phyloP scores from a whole-genome alignment of 2,329 filamentous ascomycete genomes.

The Pseudovirgaria hyperparasitica region DNA sequence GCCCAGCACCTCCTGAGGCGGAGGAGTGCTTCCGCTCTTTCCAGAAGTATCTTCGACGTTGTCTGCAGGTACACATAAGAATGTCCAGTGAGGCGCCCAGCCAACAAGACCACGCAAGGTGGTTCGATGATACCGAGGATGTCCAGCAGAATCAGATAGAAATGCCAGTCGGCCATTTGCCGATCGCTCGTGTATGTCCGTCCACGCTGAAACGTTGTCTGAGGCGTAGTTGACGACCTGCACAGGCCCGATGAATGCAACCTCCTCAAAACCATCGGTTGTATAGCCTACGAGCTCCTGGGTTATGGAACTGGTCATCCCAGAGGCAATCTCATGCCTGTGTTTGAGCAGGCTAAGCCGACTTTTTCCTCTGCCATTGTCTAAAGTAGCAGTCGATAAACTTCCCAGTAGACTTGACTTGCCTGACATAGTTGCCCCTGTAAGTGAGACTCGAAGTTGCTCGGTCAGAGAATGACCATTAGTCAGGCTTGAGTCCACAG shows the following conservation, averaged over 20 bases:
- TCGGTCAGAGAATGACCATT: slow-evolving; percentile 20
- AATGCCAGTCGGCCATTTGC: slow-evolving; percentile 68
- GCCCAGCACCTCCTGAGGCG: slow-evolving; percentile 39
- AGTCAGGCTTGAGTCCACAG: neutral
- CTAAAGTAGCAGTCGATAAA: slow-evolving; percentile 72
- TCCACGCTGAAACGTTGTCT: slow-evolving; percentile 82
- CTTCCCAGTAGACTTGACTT: slow-evolving; percentile 88
- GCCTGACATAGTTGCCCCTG: slow-evolving; percentile 78
- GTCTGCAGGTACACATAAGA: slow-evolving; percentile 78
- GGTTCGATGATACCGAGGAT: slow-evolving; percentile 78
- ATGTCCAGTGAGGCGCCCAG: slow-evolving; percentile 89
- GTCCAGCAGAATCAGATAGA: slow-evolving; percentile 82
- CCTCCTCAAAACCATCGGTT: slow-evolving; percentile 5
- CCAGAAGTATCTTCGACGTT: slow-evolving; percentile 42
- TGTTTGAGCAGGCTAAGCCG: slow-evolving; percentile 82
- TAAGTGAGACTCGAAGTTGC: slow-evolving; percentile 76
- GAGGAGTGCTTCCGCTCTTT: slow-evolving; percentile 32
- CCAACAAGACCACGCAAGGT: slow-evolving; percentile 82
- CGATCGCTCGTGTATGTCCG: slow-evolving; percentile 76
- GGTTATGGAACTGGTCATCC: slow-evolving; percentile 85
- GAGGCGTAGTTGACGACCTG: slow-evolving; percentile 72
- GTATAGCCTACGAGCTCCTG: slow-evolving; percentile 84
- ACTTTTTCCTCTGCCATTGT: slow-evolving; percentile 87
- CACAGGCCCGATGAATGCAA: no score
- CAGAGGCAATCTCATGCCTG: slow-evolving; percentile 82